These are phyloP conservation scores for Cytauxzoon felis DNA, from an alignment of 169 alveolate species.

Conservation along the genomic window DNA sequence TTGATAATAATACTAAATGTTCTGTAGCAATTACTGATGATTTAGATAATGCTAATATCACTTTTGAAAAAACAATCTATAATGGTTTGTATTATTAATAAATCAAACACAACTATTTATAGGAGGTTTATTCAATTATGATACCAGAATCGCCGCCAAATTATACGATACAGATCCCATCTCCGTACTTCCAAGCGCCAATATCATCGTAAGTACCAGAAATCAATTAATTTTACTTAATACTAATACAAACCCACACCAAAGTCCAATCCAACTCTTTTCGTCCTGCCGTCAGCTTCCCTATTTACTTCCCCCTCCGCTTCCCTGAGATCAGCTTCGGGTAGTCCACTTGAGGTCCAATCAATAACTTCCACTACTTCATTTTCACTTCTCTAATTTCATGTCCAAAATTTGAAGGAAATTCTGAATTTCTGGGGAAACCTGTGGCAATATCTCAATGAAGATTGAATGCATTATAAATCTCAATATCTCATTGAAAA, in stretches of 20 bases:
- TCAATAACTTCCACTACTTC: too few relatives aligned
- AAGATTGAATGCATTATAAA: too few relatives aligned
- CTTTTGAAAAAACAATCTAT: neutral
- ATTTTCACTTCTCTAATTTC: too few relatives aligned
- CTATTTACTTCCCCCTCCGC: too few relatives aligned
- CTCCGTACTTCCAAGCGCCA: constrained; percentile 11
- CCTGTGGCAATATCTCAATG: too few relatives aligned
- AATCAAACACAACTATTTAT: neutral
- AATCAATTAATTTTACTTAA: neutral
- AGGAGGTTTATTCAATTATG: constrained; percentile 17
- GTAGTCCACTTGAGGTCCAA: too few relatives aligned
- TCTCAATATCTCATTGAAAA: too few relatives aligned
- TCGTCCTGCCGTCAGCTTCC: too few relatives aligned
- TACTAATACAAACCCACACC: neutral
- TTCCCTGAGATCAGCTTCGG: too few relatives aligned
- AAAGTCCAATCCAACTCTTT: too few relatives aligned
- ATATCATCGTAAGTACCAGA: neutral
- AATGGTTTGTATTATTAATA: neutral
- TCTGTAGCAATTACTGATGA: constrained; percentile 6
- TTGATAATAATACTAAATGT: constrained; percentile 7
- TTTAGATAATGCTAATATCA: neutral
- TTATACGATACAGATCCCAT: constrained; percentile 1
- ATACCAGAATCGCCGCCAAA: neutral
- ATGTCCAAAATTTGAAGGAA: too few relatives aligned
- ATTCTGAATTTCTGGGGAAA: too few relatives aligned